These are phyloP conservation scores for Leonotis leonurus DNA, from an alignment of 257 asterid genomes.

Conservation along the genomic window DNA sequence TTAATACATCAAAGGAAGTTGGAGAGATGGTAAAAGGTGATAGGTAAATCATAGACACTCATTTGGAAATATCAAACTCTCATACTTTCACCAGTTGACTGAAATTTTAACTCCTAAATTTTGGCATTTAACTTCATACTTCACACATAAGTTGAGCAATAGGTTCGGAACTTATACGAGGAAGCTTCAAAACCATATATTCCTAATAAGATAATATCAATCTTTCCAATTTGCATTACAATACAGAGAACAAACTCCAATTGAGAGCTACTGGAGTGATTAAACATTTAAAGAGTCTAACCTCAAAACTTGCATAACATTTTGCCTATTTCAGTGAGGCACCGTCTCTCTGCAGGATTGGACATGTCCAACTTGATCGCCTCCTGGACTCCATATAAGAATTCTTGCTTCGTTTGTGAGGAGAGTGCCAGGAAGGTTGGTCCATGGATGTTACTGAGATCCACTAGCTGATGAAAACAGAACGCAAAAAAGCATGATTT, in stretches of 20 bases:
- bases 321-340: constrained; percentile 49
- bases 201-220: not conserved
- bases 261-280: not conserved
- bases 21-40: not conserved
- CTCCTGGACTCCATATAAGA: constrained; percentile 59
- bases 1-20: not conserved
- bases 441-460: constrained; percentile 54
- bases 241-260: constrained; percentile 1
- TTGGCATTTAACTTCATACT: not conserved
- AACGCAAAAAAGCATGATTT: not conserved
- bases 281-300: constrained; percentile 32
- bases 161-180: not conserved
- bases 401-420: constrained; percentile 55
- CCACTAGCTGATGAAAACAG: constrained; percentile 51
- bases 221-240: constrained; percentile 10
- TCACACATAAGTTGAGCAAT: not conserved
- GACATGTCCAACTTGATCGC: constrained; percentile 40
- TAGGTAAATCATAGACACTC: too few relatives aligned
- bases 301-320: constrained; percentile 66
- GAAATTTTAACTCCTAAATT: not conserved
- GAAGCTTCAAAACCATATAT: not conserved
- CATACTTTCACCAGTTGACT: not conserved
- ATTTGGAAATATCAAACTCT: too few relatives aligned
- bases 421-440: constrained; percentile 46
- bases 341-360: constrained; percentile 59